These are phyloP conservation scores for Cladorrhinum sp. DNA, from an alignment of 2,329 filamentous ascomycete species.

Conservation along the genomic window DNA sequence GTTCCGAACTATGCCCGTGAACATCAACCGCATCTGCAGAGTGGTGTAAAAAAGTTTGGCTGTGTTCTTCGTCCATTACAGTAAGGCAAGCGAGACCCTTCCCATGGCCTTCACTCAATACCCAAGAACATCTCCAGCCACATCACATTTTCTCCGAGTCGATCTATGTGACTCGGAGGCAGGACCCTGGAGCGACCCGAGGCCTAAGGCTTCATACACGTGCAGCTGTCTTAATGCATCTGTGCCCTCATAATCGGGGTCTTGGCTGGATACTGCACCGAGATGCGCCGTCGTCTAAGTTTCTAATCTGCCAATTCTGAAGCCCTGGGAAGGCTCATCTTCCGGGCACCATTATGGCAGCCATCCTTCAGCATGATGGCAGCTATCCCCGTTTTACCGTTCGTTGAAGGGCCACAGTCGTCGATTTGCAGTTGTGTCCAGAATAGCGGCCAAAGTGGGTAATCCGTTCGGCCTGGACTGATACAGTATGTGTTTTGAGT, in stretches of 20 bases:
- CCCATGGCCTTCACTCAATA: not conserved
- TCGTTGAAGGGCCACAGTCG: constrained; percentile 10
- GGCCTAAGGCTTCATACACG: not conserved
- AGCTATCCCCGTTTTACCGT: constrained; percentile 8
- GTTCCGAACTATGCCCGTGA: constrained; percentile 7
- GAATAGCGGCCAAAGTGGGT: constrained; percentile 13
- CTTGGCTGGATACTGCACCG: not conserved
- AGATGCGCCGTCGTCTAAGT: not conserved
- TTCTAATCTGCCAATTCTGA: not conserved
- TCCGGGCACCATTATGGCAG: constrained; percentile 15
- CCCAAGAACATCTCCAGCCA: constrained; percentile 1
- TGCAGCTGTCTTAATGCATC: not conserved
- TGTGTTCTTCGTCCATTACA: not conserved
- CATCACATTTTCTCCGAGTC: constrained; percentile 12
- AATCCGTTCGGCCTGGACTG: constrained; percentile 20
- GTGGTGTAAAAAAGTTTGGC: not conserved
- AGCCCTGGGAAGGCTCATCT: constrained; percentile 13
- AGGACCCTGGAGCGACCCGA: not conserved
- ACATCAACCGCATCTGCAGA: not conserved
- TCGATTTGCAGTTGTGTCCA: constrained; percentile 7
- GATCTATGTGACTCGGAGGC: constrained; percentile 16
- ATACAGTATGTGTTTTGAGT: constrained; percentile 28
- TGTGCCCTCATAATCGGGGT: not conserved
- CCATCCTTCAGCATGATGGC: constrained; percentile 6
- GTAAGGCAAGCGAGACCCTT: constrained; percentile 1